Base-by-base conservation (phyloP, 768 basidiomycete genomes). In the Termitomyces sp. region DNA sequence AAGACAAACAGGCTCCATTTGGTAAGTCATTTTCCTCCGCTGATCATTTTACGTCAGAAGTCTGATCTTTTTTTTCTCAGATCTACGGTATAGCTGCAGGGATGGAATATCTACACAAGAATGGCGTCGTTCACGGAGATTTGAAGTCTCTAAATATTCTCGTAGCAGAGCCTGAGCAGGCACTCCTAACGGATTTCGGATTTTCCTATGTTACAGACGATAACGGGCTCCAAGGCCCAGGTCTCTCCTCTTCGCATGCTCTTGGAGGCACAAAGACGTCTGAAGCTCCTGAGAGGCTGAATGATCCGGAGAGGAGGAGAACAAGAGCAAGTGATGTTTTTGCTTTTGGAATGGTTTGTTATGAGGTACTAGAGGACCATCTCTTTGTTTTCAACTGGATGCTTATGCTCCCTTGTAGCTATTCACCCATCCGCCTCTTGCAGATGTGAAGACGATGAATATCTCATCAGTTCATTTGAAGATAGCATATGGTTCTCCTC, bases 71-170 rank as follows among this genome's bases (percentile, higher is more conserved):
- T 20, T 24, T 16, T 36, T 63, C 30, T 4, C 36, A 75, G 75
- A 49, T 71, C 9, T 65, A 61, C 8, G 76, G 73, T 51, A 63
- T 74, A 20, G 72, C 70, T 8, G 49, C 60, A 36, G 75, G 76
- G 4, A 57, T 76, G 26, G 42, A 64, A 2, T 74, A 77, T 61
- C 65, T 77, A 27, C 75, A 75, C 56, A 58, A 60, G 5, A 64
- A 67, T 53, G 59, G 66, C 2, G 70, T 82, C 33, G 68, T 79
- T 20, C 81, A 79, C 49, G 79, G 79, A 2, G 79, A 82, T 55
- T 67, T 82, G 32, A 78, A 77, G 56, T 74, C 75, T 22, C 75
- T 77, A 8, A 82, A 83, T 57, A 77, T 83, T 51, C 71, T 83
- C 22, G 70, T 83, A 12, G 76, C 75, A 5, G 66, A 63, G 2